phyloP scores from a whole-genome alignment of 441 rosid species.

The Hypseocharis bilobata region DNA sequence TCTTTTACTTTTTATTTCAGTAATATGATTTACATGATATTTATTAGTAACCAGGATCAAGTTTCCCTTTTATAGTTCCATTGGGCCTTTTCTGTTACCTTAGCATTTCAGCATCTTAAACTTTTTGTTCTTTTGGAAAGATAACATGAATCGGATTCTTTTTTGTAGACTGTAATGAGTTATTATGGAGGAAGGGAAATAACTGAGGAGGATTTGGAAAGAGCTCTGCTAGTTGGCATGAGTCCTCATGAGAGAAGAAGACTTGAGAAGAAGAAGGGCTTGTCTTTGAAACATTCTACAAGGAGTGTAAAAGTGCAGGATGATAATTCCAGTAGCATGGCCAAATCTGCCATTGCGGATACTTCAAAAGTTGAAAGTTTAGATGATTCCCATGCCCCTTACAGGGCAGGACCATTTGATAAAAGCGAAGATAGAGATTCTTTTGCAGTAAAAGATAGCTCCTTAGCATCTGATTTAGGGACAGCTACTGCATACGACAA shows the following conservation, averaged over 20 bases:
- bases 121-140: neutral
- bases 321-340: slow-evolving; percentile 7
- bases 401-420: slow-evolving; percentile 12
- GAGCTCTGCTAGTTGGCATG: slow-evolving; percentile 75
- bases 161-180: slow-evolving; percentile 54
- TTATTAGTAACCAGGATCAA: neutral
- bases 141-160: neutral
- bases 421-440: slow-evolving; percentile 21
- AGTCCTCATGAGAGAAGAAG: slow-evolving; percentile 74
- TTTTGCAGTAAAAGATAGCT: slow-evolving; percentile 13
- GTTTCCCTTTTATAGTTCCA: neutral
- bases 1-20: neutral
- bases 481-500: slow-evolving; percentile 16
- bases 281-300: slow-evolving; percentile 32
- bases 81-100: too few relatives aligned
- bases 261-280: slow-evolving; percentile 54
- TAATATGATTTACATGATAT: neutral
- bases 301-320: slow-evolving; percentile 26
- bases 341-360: slow-evolving; percentile 14
- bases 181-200: slow-evolving; percentile 83
- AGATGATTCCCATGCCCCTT: slow-evolving; percentile 14
- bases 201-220: slow-evolving; percentile 67
- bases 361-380: slow-evolving; percentile 16
- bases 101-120: neutral
- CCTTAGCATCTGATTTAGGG: slow-evolving; percentile 16